Evolutionary conservation across 169 alveolate species (phyloP), one percentile per base, ranked within the genome.

Genomic region (Cryptosporidium xiaoi): DNA sequence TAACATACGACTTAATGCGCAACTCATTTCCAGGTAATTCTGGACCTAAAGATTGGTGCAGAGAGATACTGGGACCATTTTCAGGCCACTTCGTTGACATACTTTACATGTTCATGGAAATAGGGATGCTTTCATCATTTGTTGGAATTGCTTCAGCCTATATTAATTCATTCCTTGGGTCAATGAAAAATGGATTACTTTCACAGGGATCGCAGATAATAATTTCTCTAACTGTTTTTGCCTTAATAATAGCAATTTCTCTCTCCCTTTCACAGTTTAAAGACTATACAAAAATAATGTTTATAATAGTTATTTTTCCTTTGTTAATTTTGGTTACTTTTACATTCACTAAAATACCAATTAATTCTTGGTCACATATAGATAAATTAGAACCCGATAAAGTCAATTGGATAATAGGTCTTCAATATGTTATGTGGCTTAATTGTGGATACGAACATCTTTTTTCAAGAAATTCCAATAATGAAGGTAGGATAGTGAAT

Each of bases 401-500:
- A 10, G 29, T 58, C 16, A 33, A 77, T 31, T 77, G 87, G 87
- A 77, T 77, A 18, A 18, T 60, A 20, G 87, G 77, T 10, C 64
- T 77, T 40, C 87, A 77, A 34, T 77, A 77, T n/a, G 71, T 77
- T 29, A 77, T 77, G 87, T 77, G 87, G 87, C 36, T 77, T n/a
- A 77, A 77, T 60, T 77, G 69, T 60, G 87, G 87, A 7, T 77
- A 77, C 64, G 87, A 77, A 27, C 36, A 62, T 10, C 55, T 66
- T 20, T 77, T 77, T 60, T 46, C 69, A 10, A 50, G 53, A 16
- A 56, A 29, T 48, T 29, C 48, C 2, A 33, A 58, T 5, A n/a
- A 33, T 20, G 29, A 51, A 13, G 29, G 33, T 12, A 56, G 56
- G 29, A 16, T 34, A 69, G 51, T 46, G 27, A 50, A 5, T 40